Evolutionary conservation across 495 filamentous ascomycete species (phyloP), one percentile per base, ranked within the genome.

Genomic region (Penicillium daleae): DNA sequence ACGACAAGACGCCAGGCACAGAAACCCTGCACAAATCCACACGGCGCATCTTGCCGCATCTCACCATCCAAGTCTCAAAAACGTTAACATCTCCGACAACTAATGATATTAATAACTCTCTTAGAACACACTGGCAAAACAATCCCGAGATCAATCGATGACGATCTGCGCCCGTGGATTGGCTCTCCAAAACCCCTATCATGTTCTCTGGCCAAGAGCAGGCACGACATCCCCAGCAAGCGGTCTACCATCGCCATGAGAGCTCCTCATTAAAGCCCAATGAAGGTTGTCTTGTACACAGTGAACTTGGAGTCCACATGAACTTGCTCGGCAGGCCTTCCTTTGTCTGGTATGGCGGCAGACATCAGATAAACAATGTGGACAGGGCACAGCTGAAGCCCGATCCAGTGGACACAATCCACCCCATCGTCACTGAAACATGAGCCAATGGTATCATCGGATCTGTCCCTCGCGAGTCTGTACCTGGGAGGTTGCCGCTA

Each of bases 401-500:
- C 64, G 67, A 69, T 69, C 67, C 42, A 24, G 67, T 69, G 67
- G 67, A 50, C 64, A 59, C 50, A 0, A 19, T 50, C 48, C 55
- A 62, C 56, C 49, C 39, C 50, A 54, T 64, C 53, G 33, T 46
- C 22, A 31, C 37, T 53, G n/a, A 12, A 13, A 21, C 15, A 35
- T 15, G 22, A 33, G 8, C 64, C 67, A 69, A 69, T 66, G 26
- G 54, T 48, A 53, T 53, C 49, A 40, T 56, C 22, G 3, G 49
- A 61, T 61, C 60, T 56, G 2, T 29, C 27, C 19, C 26, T 55
- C 44, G n/a, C 10, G 21, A 24, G 19, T 27, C 21, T 7, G 55
- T n/a, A 4, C 15, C 35, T 21, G 19, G 7, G n/a, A 55, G 15
- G 12, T 19, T 51, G n/a, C 65, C 31, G 33, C 56, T 39, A n/a